These are phyloP conservation scores for Elsinoe arachidis DNA, from an alignment of 2,329 filamentous ascomycete genomes.

Conservation along the genomic window DNA sequence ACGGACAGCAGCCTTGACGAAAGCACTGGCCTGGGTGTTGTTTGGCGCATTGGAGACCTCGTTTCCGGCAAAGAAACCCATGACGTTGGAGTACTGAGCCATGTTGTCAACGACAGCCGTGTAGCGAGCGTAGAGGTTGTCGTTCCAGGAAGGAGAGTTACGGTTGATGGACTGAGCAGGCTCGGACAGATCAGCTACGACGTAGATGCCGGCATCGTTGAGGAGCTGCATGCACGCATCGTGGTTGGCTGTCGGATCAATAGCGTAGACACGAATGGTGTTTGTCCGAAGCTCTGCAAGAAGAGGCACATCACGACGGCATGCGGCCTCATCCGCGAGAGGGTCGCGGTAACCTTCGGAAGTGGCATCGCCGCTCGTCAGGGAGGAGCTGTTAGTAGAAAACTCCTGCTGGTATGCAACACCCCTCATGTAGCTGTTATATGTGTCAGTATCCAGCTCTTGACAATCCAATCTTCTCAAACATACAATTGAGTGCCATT, in stretches of 20 bases:
- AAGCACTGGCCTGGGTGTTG: slow-evolving; percentile 86
- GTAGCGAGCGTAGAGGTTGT: slow-evolving; percentile 71
- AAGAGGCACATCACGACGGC: slow-evolving; percentile 78
- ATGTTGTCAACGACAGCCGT: slow-evolving; percentile 73
- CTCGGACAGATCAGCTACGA: slow-evolving; percentile 82
- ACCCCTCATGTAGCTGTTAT: slow-evolving; percentile 68
- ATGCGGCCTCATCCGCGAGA: slow-evolving; percentile 60
- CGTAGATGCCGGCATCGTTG: slow-evolving; percentile 81
- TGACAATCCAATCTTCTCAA: not conserved
- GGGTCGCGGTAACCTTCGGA: slow-evolving; percentile 66
- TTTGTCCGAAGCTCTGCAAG: slow-evolving; percentile 76
- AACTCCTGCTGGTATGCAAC: slow-evolving; percentile 86
- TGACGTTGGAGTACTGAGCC: slow-evolving; percentile 74
- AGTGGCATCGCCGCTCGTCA: slow-evolving; percentile 45
- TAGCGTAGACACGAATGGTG: slow-evolving; percentile 87
- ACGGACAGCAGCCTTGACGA: slow-evolving; percentile 94
- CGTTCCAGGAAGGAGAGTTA: slow-evolving; percentile 68
- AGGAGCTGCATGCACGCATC: slow-evolving; percentile 75
- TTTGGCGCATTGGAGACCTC: slow-evolving; percentile 84
- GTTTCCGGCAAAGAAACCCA: slow-evolving; percentile 98
- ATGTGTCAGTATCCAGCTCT: not conserved
- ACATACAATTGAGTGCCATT: slow-evolving; percentile 63
- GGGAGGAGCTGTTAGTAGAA: slow-evolving; percentile 38
- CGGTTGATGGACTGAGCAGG: slow-evolving; percentile 80
- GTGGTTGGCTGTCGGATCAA: slow-evolving; percentile 74